phyloP scores from a whole-genome alignment of 1,284 basidiomycete species.

The Puccinia triticina region DNA sequence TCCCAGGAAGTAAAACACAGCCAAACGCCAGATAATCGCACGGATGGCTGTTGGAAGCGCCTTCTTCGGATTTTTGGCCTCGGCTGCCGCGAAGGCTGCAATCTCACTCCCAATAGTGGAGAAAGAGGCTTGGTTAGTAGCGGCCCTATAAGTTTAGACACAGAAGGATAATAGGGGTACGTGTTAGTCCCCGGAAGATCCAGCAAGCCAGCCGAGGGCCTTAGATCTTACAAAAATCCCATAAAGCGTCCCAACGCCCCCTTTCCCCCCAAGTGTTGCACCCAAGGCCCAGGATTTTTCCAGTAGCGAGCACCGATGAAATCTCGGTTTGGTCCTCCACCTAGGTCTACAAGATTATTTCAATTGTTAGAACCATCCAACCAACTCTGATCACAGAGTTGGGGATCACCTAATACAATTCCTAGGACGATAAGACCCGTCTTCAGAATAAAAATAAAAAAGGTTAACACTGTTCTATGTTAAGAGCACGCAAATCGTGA shows the following conservation, averaged over 20 bases:
- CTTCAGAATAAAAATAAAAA: conserved; percentile 1
- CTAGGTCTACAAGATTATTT: conserved; percentile 67
- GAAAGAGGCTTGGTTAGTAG: conserved; percentile 61
- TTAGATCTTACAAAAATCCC: conserved; percentile 63
- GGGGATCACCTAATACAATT: conserved; percentile 38
- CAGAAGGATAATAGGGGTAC: neutral
- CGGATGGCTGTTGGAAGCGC: conserved; percentile 60
- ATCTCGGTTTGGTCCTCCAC: conserved; percentile 60
- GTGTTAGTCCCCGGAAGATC: neutral
- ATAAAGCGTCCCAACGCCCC: conserved; percentile 62
- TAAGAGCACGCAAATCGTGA: neutral
- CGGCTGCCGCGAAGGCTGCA: conserved; percentile 59
- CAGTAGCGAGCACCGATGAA: conserved; percentile 64
- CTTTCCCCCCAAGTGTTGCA: conserved; percentile 58
- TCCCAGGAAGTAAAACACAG: conserved; percentile 62
- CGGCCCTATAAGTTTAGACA: conserved; percentile 58
- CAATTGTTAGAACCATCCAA: neutral
- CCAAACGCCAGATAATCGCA: conserved; percentile 73
- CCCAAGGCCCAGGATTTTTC: conserved; percentile 63
- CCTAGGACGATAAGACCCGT: conserved; percentile 39
- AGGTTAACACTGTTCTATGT: neutral
- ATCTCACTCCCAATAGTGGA: conserved; percentile 61
- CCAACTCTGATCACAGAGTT: neutral
- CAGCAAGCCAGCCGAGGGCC: too few relatives aligned
- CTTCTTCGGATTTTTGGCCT: conserved; percentile 60